Conservation (phyloP, 192 early-diverging fungal genomes). For the Allomyces macrogynus region DNA sequence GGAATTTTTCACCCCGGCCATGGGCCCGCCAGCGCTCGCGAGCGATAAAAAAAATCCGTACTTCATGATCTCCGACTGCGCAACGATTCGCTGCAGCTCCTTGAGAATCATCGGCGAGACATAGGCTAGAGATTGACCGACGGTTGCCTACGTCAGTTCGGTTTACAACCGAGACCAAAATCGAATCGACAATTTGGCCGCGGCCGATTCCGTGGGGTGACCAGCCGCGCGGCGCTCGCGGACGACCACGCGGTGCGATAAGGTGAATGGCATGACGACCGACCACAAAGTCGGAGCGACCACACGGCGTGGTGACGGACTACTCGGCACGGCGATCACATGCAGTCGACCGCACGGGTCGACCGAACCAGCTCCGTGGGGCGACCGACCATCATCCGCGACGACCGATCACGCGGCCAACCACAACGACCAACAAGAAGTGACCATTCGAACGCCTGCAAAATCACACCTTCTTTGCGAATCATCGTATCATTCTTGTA, state of each 20-base stretch:
- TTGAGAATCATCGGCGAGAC: constrained; percentile 58
- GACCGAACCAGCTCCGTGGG: background rate
- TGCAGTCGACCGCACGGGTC: constrained; percentile 1
- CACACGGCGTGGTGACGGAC: no score
- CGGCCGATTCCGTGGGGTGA: no score
- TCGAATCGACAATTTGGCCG: no score
- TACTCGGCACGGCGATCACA: no score
- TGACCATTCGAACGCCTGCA: background rate
- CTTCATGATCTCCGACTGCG: constrained; percentile 78
- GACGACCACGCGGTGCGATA: no score
- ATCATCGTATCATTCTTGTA: constrained; percentile 95
- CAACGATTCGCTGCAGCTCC: constrained; percentile 75
- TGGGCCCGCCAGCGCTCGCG: no score
- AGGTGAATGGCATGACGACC: no score
- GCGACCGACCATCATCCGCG: background rate
- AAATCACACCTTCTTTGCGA: constrained; percentile 56
- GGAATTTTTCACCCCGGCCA: no score
- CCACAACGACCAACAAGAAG: constrained; percentile 1
- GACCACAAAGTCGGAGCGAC: no score
- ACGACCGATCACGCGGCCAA: background rate
- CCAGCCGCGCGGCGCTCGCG: no score
- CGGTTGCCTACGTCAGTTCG: background rate
- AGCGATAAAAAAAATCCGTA: constrained; percentile 12
- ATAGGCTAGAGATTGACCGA: constrained; percentile 25
- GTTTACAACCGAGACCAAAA: no score